phyloP scores from a whole-genome alignment of 495 filamentous ascomycete genomes.

The Apiosordaria backusii region DNA sequence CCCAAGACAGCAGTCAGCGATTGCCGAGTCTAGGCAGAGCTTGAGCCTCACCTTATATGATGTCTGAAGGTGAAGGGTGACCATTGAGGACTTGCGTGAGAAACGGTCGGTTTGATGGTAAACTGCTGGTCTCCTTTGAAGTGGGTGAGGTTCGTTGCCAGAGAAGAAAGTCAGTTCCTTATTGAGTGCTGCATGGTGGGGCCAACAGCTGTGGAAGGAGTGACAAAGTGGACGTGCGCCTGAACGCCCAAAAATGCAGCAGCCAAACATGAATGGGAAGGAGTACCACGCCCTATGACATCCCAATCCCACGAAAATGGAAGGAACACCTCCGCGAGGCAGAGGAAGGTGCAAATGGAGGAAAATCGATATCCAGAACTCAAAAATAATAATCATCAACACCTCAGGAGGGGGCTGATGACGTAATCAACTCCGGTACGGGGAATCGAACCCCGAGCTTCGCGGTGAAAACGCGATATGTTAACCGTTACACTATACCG shows the following conservation, averaged over 20 bases:
- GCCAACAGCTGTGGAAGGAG: neutral
- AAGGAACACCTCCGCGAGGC: neutral
- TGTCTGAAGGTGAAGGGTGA: slow-evolving; percentile 6
- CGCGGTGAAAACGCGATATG: slow-evolving; percentile 51
- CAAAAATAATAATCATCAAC: neutral
- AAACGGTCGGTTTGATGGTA: no score
- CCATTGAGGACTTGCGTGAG: no score
- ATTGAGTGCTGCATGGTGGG: neutral
- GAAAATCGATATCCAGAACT: neutral
- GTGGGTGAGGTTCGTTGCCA: no score
- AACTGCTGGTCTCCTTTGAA: no score
- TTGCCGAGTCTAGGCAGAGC: slow-evolving; percentile 12
- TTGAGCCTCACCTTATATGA: slow-evolving; percentile 9
- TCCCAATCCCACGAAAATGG: neutral
- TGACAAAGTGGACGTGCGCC: neutral
- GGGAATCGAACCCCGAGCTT: slow-evolving; percentile 52
- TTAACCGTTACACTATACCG: slow-evolving; percentile 50
- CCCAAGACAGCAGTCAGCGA: slow-evolving; percentile 8
- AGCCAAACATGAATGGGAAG: neutral
- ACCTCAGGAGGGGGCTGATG: neutral
- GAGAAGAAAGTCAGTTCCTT: no score
- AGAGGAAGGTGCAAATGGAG: neutral
- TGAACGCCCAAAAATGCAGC: neutral
- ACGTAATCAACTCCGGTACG: slow-evolving; percentile 37
- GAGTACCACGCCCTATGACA: neutral